Base-by-base conservation (phyloP, 2,329 filamentous ascomycete genomes). In the Periconia digitata region DNA sequence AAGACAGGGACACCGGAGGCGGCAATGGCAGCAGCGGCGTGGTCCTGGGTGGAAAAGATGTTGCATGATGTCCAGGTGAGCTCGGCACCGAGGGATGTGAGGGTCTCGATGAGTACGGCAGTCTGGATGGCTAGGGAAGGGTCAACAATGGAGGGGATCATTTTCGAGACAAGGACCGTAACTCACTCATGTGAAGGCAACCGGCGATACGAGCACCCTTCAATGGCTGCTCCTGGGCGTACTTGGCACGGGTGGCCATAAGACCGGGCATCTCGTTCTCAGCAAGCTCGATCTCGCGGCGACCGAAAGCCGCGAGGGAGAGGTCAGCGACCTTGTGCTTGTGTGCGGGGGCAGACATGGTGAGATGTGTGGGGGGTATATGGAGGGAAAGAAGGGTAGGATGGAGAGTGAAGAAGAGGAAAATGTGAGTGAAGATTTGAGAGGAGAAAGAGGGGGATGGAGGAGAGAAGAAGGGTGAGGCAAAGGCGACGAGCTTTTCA, bases 321-420 rank as follows among this genome's bases (percentile, higher is more conserved):
- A 97, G 89, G 84, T 97, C 94, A 72, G 92, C 91, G 80, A 99
- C 92, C 89, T 96, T 96, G 87, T 90, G 95, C 79, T 89, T 92
- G 77, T 86, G 79, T 73, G 91, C 91, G 79, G 91, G 91, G 70
- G 89, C 89, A 83, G 69, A 74, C 82, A 85, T 85, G 55, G 58
- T 80, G 71, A 59, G 58, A 67, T 66, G 24, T 54, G 44, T 32
- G 21, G 18, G 46, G 27, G n/a, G 41, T 43, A 17, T 24, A 35
- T 15, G 13, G 42, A 44, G 35, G 13, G 22, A 40, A 24, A 42
- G 16, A 44, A 38, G 16, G 42, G 47, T 44, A 43, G 44, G 40
- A 43, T 13, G 27, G n/a, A 32, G 27, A 15, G 27, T 32, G 27
- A 32, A 32, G 40, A 32, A 49, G 46, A 50, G 47, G 46, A 45